These are phyloP conservation scores for Bombardia bombarda DNA, from an alignment of 495 filamentous ascomycete genomes.

Conservation along the genomic window DNA sequence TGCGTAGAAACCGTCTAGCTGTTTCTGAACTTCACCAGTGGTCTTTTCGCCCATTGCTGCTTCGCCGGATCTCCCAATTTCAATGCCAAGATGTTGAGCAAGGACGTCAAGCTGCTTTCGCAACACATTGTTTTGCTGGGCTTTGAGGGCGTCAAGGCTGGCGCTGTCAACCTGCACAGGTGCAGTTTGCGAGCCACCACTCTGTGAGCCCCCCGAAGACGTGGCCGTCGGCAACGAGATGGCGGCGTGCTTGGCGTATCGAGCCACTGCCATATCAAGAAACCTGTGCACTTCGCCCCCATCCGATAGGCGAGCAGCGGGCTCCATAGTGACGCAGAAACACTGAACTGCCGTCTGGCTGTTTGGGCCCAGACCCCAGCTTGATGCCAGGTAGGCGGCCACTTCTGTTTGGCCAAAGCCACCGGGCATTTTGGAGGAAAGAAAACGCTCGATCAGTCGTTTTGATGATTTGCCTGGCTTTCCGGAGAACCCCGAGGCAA, in stretches of 20 bases:
- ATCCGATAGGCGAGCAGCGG: not conserved
- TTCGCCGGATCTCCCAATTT: no score
- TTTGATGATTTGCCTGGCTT: constrained; percentile 88
- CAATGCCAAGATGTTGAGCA: not conserved
- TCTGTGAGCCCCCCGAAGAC: not conserved
- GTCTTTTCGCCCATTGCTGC: not conserved
- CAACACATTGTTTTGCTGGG: not conserved
- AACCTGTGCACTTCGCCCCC: not conserved
- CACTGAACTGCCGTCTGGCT: not conserved
- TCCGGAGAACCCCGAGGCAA: constrained; percentile 72
- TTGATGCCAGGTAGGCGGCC: not conserved
- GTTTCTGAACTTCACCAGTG: not conserved
- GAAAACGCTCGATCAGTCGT: constrained; percentile 78
- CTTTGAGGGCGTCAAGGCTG: not conserved
- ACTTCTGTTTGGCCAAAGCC: not conserved
- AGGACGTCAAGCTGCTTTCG: not conserved
- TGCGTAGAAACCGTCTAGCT: not conserved
- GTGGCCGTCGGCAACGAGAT: not conserved
- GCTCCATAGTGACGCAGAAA: not conserved
- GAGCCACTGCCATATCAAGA: not conserved
- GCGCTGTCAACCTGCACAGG: not conserved
- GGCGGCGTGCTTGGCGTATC: not conserved
- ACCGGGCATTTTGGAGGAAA: constrained; percentile 71
- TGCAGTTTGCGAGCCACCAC: not conserved
- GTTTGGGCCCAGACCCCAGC: not conserved